Conservation (phyloP, 805 yeast genomes). For the Candida golubevii region DNA sequence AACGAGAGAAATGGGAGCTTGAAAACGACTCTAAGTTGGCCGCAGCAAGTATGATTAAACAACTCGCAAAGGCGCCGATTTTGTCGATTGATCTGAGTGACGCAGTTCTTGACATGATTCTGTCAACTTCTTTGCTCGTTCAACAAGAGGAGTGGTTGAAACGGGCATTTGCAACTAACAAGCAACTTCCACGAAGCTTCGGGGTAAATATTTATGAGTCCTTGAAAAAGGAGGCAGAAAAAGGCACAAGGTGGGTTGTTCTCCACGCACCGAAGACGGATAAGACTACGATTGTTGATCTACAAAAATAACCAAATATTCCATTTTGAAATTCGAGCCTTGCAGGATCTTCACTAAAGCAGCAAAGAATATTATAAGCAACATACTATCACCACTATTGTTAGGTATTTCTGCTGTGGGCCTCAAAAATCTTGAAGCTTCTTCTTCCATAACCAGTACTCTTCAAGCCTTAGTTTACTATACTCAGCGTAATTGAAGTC, state of each 20-base stretch:
- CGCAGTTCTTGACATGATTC: constrained; percentile 80
- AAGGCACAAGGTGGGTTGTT: constrained; percentile 72
- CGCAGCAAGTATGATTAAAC: constrained; percentile 48
- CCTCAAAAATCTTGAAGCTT: constrained; percentile 4
- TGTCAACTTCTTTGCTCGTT: constrained; percentile 67
- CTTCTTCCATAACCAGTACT: constrained; percentile 67
- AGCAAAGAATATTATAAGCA: no score
- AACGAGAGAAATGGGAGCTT: constrained; percentile 69
- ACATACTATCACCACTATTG: no score
- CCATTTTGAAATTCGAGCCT: no score
- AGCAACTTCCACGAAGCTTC: constrained; percentile 80
- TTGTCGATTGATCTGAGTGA: constrained; percentile 76
- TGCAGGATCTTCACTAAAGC: no score
- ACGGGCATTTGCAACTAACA: constrained; percentile 70
- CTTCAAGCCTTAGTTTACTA: constrained; percentile 55
- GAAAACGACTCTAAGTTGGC: constrained; percentile 72
- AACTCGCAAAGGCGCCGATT: constrained; percentile 63
- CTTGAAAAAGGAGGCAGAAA: constrained; percentile 65
- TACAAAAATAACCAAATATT: constrained; percentile 14
- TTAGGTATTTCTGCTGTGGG: no score
- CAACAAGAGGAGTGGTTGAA: constrained; percentile 74
- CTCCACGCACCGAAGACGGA: constrained; percentile 76
- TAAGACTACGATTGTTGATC: constrained; percentile 42
- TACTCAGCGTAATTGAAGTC: constrained; percentile 69
- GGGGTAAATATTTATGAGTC: constrained; percentile 69